Conservation (phyloP, 1,284 basidiomycete genomes). For the Fistulinella staudtii region DNA sequence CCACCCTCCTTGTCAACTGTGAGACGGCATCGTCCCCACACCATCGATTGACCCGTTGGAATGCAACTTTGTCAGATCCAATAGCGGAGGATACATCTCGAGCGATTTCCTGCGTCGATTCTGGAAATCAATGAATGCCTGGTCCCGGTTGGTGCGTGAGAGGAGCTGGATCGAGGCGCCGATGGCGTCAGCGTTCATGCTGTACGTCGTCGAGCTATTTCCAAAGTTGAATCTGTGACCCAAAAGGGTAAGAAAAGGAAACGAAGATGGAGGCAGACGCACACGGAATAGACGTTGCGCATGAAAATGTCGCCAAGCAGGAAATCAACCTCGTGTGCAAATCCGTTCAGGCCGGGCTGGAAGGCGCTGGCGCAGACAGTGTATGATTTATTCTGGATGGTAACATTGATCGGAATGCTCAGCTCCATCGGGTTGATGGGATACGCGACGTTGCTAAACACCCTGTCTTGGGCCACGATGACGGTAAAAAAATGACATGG, state of each 20-base stretch:
- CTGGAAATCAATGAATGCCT: constrained; percentile 32
- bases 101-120: constrained; percentile 29
- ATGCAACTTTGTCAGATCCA: constrained; percentile 19
- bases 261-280: constrained; percentile 5
- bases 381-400: constrained; percentile 30
- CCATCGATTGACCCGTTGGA: constrained; percentile 21
- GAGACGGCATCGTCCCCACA: constrained; percentile 16
- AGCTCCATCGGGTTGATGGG: constrained; percentile 48
- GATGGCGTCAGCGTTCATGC: constrained; percentile 18
- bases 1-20: too few relatives aligned
- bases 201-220: constrained; percentile 13
- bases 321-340: constrained; percentile 34
- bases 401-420: constrained; percentile 29
- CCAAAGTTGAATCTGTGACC: constrained; percentile 15
- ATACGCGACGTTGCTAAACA: constrained; percentile 35
- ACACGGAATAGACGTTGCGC: constrained; percentile 55
- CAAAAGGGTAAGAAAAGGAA: too few relatives aligned
- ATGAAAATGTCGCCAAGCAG: constrained; percentile 52
- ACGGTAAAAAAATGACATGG: neutral
- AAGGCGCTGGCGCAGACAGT: constrained; percentile 37
- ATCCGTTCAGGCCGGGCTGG: constrained; percentile 25
- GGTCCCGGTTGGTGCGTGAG: constrained; percentile 32
- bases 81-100: constrained; percentile 26
- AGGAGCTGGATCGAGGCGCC: constrained; percentile 40
- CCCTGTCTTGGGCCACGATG: too few relatives aligned